Percentiles rank a stretch among this genome's conserved stretches.
phyloP scores from a whole-genome alignment of 805 yeast species.

The Zygotorulaspora florentina region DNA sequence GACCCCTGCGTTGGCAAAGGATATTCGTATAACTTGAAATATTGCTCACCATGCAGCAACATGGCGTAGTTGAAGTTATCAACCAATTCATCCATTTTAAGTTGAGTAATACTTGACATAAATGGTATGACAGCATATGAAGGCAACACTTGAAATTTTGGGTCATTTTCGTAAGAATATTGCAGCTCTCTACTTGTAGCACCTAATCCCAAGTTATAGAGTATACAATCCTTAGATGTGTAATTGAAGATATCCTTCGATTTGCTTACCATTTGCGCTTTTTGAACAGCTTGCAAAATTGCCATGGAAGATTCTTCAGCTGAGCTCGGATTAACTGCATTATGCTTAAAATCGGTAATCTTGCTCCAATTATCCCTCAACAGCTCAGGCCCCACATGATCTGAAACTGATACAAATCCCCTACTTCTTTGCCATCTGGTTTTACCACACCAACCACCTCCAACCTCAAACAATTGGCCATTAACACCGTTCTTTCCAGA shows the following conservation, averaged over 20 bases:
- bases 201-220: constrained; percentile 88
- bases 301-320: constrained; percentile 78
- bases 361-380: constrained; percentile 63
- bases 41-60: constrained; percentile 93
- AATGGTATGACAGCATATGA: constrained; percentile 87
- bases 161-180: constrained; percentile 72
- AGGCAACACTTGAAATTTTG: constrained; percentile 80
- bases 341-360: constrained; percentile 60
- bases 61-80: constrained; percentile 85
- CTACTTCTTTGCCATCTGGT: constrained; percentile 93
- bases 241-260: constrained; percentile 47
- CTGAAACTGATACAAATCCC: constrained; percentile 62
- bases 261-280: constrained; percentile 35
- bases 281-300: constrained; percentile 59
- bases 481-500: constrained; percentile 40
- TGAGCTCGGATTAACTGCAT: constrained; percentile 46
- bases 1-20: constrained; percentile 74
- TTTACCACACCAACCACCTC: constrained; percentile 95
- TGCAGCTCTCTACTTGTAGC: constrained; percentile 72
- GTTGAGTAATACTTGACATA: constrained; percentile 56
- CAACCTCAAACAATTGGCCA: constrained; percentile 86
- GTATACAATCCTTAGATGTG: constrained; percentile 65
- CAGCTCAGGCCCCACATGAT: constrained; percentile 56
- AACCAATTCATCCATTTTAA: constrained; percentile 57
- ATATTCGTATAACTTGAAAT: constrained; percentile 66